These are phyloP conservation scores for Cenchrus americanus DNA, from an alignment of 176 grass and related monocot genomes.

Conservation along the genomic window DNA sequence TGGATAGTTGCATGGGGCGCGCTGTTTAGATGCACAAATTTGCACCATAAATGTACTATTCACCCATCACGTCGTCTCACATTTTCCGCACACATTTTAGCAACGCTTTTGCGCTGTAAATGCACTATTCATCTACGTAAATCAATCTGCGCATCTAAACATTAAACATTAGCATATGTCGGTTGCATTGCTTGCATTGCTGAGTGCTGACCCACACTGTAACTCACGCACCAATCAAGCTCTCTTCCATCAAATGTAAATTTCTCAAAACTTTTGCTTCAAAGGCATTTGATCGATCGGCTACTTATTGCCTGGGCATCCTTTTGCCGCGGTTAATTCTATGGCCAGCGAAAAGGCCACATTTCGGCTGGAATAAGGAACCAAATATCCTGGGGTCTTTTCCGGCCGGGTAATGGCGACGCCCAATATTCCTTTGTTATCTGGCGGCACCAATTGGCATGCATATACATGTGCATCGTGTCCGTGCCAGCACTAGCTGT, in stretches of 20 bases:
- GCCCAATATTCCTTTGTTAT: slow-evolving; percentile 2
- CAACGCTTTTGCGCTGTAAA: too few relatives aligned
- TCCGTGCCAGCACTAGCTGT: neutral
- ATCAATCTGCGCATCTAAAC: too few relatives aligned
- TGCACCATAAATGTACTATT: too few relatives aligned
- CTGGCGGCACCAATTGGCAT: neutral
- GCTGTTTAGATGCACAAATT: neutral
- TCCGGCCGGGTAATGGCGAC: neutral
- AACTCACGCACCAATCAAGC: too few relatives aligned
- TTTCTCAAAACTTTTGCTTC: neutral
- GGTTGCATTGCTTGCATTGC: too few relatives aligned
- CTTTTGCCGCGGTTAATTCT: neutral
- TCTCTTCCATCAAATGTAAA: neutral
- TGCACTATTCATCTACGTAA: too few relatives aligned
- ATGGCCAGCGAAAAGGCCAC: neutral
- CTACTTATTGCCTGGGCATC: too few relatives aligned
- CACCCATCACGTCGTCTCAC: too few relatives aligned
- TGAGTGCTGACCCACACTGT: too few relatives aligned
- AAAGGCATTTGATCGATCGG: neutral
- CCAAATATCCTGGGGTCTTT: neutral
- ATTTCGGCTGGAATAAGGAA: slow-evolving; percentile 5
- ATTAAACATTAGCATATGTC: too few relatives aligned
- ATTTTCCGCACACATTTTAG: too few relatives aligned
- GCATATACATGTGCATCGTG: neutral
- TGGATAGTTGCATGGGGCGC: neutral